Evolutionary conservation across 2,329 filamentous ascomycete genomes (phyloP).

Genomic region (Xylariaceae sp.): DNA sequence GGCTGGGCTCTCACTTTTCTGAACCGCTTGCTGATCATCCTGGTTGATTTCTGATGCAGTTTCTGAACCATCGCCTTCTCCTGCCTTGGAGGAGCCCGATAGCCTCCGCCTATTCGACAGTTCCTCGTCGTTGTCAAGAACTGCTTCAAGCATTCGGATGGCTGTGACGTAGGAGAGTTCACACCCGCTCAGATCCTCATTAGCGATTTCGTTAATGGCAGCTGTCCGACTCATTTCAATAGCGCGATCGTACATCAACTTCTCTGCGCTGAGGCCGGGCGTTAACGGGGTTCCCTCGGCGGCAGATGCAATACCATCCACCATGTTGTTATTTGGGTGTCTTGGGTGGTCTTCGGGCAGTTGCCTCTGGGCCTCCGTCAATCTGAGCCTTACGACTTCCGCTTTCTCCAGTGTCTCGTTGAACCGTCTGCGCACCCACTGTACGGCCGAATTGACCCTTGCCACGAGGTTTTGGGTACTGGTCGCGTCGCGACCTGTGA

Average conservation of each 20-base stretch:
- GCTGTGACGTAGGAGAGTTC: conserved; percentile 92
- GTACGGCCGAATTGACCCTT: conserved; percentile 87
- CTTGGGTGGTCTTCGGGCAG: conserved; percentile 80
- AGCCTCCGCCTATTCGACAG: conserved; percentile 35
- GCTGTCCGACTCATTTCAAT: conserved; percentile 94
- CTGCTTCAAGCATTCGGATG: conserved; percentile 89
- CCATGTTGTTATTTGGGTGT: conserved; percentile 72
- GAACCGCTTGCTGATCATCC: conserved; percentile 67
- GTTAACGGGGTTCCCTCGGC: conserved; percentile 78
- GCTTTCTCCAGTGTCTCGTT: conserved; percentile 97
- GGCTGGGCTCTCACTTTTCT: conserved; percentile 61
- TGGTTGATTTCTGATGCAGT: conserved; percentile 49
- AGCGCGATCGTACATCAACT: conserved; percentile 95
- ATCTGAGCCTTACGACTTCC: conserved; percentile 82
- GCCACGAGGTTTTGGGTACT: conserved; percentile 49
- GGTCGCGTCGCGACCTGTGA: conserved; percentile 36
- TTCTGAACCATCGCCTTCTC: conserved; percentile 40
- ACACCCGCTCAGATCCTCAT: conserved; percentile 79
- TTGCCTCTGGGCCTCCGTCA: conserved; percentile 78
- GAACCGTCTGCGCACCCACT: conserved; percentile 91
- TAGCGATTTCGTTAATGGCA: conserved; percentile 91
- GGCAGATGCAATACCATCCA: conserved; percentile 50
- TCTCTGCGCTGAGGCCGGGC: conserved; percentile 87
- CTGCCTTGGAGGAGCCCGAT: conserved; percentile 37
- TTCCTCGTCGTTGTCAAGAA: conserved; percentile 76